Conservation (phyloP, 352 stramenopile genomes). For the Phytophthora uliginosa region DNA sequence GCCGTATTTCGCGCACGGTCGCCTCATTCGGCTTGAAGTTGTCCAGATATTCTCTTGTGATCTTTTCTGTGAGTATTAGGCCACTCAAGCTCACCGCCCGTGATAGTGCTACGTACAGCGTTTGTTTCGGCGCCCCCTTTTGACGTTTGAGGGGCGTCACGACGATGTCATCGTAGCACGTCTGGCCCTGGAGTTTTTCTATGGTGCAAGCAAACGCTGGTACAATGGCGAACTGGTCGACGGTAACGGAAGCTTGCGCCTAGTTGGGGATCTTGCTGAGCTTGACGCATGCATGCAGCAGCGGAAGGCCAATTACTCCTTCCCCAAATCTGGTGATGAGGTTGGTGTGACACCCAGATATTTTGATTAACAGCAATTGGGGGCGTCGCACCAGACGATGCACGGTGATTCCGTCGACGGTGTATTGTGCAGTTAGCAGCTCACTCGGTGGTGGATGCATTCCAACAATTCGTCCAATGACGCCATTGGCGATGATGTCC, state of each 20-base stretch:
- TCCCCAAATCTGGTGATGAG: neutral
- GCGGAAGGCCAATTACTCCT: neutral
- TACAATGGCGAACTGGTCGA: conserved; percentile 23
- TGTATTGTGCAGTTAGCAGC: neutral
- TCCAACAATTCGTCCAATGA: conserved; percentile 2
- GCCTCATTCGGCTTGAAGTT: no score
- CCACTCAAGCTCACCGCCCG: no score
- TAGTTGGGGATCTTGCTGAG: conserved; percentile 1
- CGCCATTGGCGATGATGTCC: neutral
- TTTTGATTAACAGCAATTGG: conserved; percentile 1
- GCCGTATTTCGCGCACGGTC: no score
- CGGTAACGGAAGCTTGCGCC: conserved; percentile 3
- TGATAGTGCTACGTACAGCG: no score
- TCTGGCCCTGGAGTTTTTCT: conserved; percentile 26
- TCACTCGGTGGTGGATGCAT: neutral
- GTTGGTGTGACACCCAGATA: neutral
- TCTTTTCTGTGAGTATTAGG: no score
- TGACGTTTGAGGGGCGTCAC: neutral
- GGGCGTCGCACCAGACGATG: neutral
- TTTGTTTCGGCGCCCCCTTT: no score
- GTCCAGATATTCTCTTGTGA: no score
- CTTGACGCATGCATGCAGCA: neutral
- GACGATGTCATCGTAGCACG: neutral
- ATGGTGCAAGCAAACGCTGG: conserved; percentile 29
- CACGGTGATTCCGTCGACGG: neutral